Percentiles rank a stretch among this genome's conserved stretches.
These are phyloP conservation scores for Aspergillus nidulans DNA, from an alignment of 495 filamentous ascomycete genomes.

Conservation along the genomic window DNA sequence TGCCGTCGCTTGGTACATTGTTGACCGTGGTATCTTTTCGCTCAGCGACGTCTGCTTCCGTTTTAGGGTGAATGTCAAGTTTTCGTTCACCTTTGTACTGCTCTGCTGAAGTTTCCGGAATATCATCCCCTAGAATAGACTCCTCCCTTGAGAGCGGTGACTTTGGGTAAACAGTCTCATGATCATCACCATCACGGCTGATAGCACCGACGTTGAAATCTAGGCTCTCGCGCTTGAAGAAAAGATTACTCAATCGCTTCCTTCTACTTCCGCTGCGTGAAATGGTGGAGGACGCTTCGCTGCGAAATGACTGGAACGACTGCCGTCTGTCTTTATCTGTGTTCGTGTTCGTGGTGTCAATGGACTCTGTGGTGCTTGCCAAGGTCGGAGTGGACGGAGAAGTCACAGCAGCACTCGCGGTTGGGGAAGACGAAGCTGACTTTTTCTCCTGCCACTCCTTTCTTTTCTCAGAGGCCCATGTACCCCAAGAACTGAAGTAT, in stretches of 20 bases:
- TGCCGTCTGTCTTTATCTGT: conserved; percentile 31
- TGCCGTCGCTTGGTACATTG: not conserved
- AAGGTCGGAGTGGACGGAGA: conserved; percentile 32
- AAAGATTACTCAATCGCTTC: conserved; percentile 44
- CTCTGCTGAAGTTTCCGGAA: not conserved
- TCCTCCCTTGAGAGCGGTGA: conserved; percentile 36
- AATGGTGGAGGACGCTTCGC: conserved; percentile 28
- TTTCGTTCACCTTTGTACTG: not conserved
- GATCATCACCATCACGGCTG: conserved; percentile 13
- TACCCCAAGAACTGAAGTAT: conserved; percentile 91
- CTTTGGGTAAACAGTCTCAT: conserved; percentile 27
- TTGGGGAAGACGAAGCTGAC: conserved; percentile 24
- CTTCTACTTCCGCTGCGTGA: conserved; percentile 39
- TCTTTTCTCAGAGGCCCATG: conserved; percentile 88
- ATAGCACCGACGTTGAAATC: conserved; percentile 24
- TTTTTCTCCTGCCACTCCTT: conserved; percentile 54
- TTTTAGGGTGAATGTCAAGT: not conserved
- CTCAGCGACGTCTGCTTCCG: not conserved
- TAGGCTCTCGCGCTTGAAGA: conserved; percentile 36
- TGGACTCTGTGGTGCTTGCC: conserved; percentile 24
- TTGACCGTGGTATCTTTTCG: not conserved
- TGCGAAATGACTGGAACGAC: conserved; percentile 28
- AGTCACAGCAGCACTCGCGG: conserved; percentile 1
- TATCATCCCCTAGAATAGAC: conserved; percentile 18
- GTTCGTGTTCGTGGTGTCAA: conserved; percentile 17